These are phyloP conservation scores for Dactylis glomerata DNA, from an alignment of 176 grass and related monocot species.

Conservation along the genomic window DNA sequence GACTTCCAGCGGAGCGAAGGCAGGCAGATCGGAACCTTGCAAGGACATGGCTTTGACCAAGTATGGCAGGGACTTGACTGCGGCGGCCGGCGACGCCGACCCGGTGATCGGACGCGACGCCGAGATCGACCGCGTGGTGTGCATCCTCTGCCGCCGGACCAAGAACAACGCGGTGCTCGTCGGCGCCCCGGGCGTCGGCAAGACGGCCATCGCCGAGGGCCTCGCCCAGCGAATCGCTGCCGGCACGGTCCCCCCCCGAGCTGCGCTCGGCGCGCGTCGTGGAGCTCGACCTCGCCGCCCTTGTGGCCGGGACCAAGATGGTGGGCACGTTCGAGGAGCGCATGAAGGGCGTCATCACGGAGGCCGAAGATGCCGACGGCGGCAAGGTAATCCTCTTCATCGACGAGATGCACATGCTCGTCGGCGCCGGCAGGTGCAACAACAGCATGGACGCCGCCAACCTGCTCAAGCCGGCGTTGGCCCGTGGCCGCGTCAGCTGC, in stretches of 20 bases:
- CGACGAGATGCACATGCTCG: neutral
- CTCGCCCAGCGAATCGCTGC: constrained; percentile 37
- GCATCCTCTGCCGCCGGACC: neutral
- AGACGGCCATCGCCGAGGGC: constrained; percentile 57
- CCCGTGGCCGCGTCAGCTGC: neutral
- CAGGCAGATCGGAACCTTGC: neutral
- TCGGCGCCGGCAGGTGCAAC: neutral
- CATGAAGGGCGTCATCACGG: neutral
- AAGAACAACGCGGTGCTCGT: constrained; percentile 32
- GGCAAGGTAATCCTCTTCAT: neutral
- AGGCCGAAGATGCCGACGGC: neutral
- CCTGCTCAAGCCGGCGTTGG: neutral
- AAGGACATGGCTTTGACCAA: neutral
- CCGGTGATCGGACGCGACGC: neutral
- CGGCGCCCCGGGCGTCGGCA: constrained; percentile 49
- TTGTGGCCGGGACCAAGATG: neutral
- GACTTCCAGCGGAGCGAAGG: neutral
- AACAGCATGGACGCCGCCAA: neutral
- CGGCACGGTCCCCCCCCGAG: constrained; percentile 15
- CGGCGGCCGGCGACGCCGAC: neutral
- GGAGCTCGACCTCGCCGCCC: neutral
- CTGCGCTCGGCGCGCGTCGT: neutral
- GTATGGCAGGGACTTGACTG: neutral
- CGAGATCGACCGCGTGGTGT: neutral
- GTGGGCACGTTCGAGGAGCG: neutral